Conservation (phyloP, 2,329 filamentous ascomycete species). For the Xylaria multiplex region DNA sequence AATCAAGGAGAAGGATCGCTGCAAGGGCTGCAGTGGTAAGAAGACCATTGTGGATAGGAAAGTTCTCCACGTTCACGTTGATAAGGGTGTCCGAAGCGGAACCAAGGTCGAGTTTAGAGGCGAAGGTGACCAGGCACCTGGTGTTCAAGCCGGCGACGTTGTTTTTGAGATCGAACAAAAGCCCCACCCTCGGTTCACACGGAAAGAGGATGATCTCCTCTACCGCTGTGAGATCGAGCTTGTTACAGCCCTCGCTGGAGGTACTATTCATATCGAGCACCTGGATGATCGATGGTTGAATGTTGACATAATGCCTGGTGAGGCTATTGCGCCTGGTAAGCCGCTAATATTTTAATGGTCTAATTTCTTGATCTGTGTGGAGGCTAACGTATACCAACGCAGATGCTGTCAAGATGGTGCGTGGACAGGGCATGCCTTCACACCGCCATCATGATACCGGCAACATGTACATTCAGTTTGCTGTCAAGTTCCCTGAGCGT, state of each 20-base stretch:
- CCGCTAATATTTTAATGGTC: constrained; percentile 32
- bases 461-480: constrained; percentile 97
- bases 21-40: constrained; percentile 96
- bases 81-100: constrained; percentile 90
- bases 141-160: constrained; percentile 92
- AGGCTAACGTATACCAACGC: constrained; percentile 40
- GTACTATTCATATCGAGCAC: constrained; percentile 91
- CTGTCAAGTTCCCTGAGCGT: constrained; percentile 94
- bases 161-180: constrained; percentile 99
- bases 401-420: constrained; percentile 94
- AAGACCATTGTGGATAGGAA: constrained; percentile 98
- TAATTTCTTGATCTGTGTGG: background rate
- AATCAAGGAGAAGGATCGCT: constrained; percentile 96
- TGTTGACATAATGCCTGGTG: constrained; percentile 90
- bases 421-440: constrained; percentile 97
- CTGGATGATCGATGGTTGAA: constrained; percentile 97
- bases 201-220: constrained; percentile 94
- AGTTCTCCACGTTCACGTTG: constrained; percentile 97
- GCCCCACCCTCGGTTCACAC: constrained; percentile 93
- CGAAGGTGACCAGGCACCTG: constrained; percentile 95
- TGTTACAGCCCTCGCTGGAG: constrained; percentile 91
- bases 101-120: constrained; percentile 98
- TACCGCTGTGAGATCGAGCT: constrained; percentile 97
- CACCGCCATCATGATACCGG: constrained; percentile 93
- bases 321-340: constrained; percentile 92